Evolutionary conservation across 2,329 filamentous ascomycete genomes (phyloP), one percentile per base, ranked within the genome.

Genomic region (Colletotrichum tabaci): DNA sequence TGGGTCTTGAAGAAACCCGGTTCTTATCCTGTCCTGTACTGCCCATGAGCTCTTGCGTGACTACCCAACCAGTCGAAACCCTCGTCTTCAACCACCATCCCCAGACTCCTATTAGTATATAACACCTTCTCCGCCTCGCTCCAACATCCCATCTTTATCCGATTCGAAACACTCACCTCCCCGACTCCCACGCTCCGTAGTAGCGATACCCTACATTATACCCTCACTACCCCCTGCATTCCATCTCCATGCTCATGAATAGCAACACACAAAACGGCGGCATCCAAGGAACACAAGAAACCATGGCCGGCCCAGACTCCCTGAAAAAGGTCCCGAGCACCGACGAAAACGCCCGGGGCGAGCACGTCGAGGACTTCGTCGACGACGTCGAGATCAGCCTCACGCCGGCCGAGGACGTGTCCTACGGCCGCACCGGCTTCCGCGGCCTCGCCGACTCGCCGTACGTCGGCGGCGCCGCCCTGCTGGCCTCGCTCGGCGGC

Each of bases 401-500:
- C 52, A 64, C 15, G 50, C 66, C 66, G 13, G 66, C 66, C 66
- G 66, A 68, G 35, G 67, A 71, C 8, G 67, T 73, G 18, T 71
- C 71, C 2, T 73, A 73, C 60, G 71, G 71, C 63, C 49, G 62
- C 4, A 56, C 44, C 46, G 71, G 71, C 44, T 42, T 72, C 46
- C 66, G 61, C 3, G 71, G 71, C 30, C 50, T 73, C 46, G 53
- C 71, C 40, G 58, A 73, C 42, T 73, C 71, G 8, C 60, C 56
- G 2, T 73, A 60, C 30, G 68, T 73, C 6, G 70, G 60, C 63
- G 67, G 62, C 44, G 49, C 82, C 18, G 82, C 83, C 0, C 77
- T 85, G 18, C 75, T 86, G 18, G 84, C 84, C 0, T 83, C 80
- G 0, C 76, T 86, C 35, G 84, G 81, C 49, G 75, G 68, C 23